Evolutionary conservation across 148 eudicot genomes (phyloP).

Genomic region (Rhododendron vialii): DNA sequence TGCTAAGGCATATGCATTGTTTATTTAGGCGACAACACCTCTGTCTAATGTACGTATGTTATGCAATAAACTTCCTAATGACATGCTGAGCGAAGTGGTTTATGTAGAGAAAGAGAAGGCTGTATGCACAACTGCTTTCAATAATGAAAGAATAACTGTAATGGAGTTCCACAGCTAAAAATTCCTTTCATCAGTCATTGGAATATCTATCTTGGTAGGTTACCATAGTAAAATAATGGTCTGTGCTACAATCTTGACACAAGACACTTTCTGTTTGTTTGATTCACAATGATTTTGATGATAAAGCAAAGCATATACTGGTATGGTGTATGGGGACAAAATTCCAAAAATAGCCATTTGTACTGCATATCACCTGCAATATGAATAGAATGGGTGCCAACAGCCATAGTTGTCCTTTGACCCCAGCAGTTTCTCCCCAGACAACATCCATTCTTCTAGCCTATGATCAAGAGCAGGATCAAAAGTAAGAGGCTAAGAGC

Average conservation of each 20-base stretch:
- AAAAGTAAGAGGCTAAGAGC: background rate
- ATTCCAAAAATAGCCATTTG: background rate
- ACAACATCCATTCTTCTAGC: slow-evolving; percentile 66
- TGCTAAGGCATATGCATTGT: background rate
- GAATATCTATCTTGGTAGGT: background rate
- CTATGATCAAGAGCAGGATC: slow-evolving; percentile 18
- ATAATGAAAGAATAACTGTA: background rate
- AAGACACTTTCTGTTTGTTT: background rate
- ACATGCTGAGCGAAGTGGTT: background rate
- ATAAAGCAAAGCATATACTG: background rate
- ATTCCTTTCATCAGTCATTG: background rate
- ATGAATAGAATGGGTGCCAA: slow-evolving; percentile 45
- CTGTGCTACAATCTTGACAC: background rate
- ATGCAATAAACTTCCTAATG: background rate
- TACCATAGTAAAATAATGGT: background rate
- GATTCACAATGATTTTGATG: background rate
- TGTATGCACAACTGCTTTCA: background rate
- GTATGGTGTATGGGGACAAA: background rate
- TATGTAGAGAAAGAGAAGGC: background rate
- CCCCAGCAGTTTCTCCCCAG: slow-evolving; percentile 74
- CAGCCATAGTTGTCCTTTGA: slow-evolving; percentile 47
- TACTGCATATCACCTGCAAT: slow-evolving; percentile 36
- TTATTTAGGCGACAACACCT: background rate
- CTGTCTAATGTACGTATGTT: background rate
- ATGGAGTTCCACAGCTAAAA: background rate